A percentile compares a stretch with the other conserved stretches of the same genome.
Evolutionary conservation across 108 stramenopile species (phyloP).

Genomic region (Skeletonema potamos): DNA sequence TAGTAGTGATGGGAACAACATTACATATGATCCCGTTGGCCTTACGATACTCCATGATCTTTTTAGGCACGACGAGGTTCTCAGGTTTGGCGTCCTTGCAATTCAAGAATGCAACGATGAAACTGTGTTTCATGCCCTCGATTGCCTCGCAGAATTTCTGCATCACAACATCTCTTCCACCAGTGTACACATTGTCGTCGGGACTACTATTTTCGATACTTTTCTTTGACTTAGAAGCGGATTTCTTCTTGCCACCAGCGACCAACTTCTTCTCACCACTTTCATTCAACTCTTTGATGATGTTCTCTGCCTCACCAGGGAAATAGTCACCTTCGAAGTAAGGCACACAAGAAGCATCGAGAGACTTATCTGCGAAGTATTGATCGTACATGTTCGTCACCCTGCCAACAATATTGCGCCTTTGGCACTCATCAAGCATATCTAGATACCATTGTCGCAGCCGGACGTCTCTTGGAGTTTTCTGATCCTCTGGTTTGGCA

Average conservation of each 20-base stretch:
- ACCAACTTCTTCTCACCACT: constrained; percentile 56
- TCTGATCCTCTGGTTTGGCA: constrained; percentile 97
- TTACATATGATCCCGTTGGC: neutral
- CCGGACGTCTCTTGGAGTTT: constrained; percentile 89
- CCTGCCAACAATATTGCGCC: constrained; percentile 83
- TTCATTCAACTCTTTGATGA: constrained; percentile 88
- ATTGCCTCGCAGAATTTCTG: constrained; percentile 92
- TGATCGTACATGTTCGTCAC: constrained; percentile 96
- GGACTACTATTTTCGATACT: constrained; percentile 42
- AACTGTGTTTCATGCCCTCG: constrained; percentile 96
- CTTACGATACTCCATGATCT: constrained; percentile 60
- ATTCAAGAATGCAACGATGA: constrained; percentile 94
- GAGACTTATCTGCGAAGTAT: constrained; percentile 80
- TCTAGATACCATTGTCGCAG: constrained; percentile 96
- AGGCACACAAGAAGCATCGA: constrained; percentile 89
- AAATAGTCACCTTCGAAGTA: constrained; percentile 99
- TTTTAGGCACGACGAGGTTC: constrained; percentile 74
- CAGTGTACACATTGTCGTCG: constrained; percentile 33
- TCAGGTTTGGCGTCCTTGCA: constrained; percentile 81
- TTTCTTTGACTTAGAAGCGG: constrained; percentile 47
- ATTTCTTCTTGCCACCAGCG: constrained; percentile 64
- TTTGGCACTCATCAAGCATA: constrained; percentile 91
- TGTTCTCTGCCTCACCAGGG: constrained; percentile 97
- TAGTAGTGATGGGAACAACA: neutral
- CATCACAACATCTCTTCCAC: constrained; percentile 91